Evolutionary conservation across 139 green algal genomes (phyloP).

Genomic region (Picochlorum sp.): DNA sequence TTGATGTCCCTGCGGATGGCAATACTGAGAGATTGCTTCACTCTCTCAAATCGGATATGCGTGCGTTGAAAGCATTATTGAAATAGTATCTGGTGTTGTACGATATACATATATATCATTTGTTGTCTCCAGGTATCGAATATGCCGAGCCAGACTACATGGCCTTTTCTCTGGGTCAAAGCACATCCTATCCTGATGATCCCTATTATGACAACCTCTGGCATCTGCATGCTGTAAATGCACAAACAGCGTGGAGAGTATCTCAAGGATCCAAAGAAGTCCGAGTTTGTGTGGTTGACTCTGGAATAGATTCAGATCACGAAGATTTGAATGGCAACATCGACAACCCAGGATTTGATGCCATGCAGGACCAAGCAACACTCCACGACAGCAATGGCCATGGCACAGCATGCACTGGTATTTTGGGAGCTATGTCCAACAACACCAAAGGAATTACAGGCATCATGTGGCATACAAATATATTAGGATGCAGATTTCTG

Average conservation of each 20-base stretch:
- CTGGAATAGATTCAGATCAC: slow-evolving; percentile 8
- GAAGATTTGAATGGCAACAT: slow-evolving; percentile 9
- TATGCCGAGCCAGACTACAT: slow-evolving; percentile 1
- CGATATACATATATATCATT: neutral
- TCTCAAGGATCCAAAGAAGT: neutral
- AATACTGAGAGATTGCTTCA: too few relatives aligned
- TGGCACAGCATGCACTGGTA: neutral
- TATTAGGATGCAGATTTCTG: slow-evolving; percentile 24
- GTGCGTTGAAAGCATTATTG: too few relatives aligned
- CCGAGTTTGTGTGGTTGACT: slow-evolving; percentile 10
- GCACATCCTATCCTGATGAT: neutral
- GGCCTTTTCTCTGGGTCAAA: neutral
- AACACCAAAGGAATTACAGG: slow-evolving; percentile 16
- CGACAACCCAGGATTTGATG: neutral
- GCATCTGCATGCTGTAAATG: neutral
- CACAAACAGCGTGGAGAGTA: slow-evolving; percentile 1
- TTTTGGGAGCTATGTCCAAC: slow-evolving; percentile 15
- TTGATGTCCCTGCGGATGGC: too few relatives aligned
- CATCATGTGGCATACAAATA: neutral
- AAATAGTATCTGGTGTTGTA: too few relatives aligned
- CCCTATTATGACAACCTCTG: neutral
- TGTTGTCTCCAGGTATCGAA: neutral
- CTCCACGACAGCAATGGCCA: slow-evolving; percentile 4
- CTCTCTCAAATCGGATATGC: too few relatives aligned
- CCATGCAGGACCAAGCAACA: neutral